Evolutionary conservation across 2,329 filamentous ascomycete genomes (phyloP).

Genomic region (Ambrosiella cleistominuta): DNA sequence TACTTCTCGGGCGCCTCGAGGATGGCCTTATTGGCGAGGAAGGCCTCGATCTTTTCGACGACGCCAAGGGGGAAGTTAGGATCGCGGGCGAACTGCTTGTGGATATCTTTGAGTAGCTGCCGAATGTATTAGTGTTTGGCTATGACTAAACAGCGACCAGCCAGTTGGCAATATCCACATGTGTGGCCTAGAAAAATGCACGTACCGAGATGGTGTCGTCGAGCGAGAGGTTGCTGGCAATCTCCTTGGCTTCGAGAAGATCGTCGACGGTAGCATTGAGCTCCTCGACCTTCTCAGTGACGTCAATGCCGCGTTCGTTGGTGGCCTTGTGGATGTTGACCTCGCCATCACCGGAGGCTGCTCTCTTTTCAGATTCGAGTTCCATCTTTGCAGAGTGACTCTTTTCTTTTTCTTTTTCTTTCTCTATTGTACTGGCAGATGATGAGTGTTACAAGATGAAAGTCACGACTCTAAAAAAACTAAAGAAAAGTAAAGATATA

Average conservation of each 20-base stretch:
- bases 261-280: constrained; percentile 26
- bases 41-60: constrained; percentile 22
- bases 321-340: not conserved
- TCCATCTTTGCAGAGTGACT: not conserved
- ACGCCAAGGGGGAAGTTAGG: constrained; percentile 23
- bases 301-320: not conserved
- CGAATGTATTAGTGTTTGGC: not conserved
- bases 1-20: constrained; percentile 25
- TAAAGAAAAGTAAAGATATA: not conserved
- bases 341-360: not conserved
- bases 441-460: no score
- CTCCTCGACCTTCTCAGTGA: constrained; percentile 2
- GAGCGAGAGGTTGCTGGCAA: constrained; percentile 21
- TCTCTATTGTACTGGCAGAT: not conserved
- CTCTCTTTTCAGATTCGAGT: not conserved
- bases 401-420: not conserved
- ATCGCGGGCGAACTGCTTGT: constrained; percentile 21
- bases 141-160: not conserved
- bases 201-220: constrained; percentile 20
- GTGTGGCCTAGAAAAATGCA: not conserved
- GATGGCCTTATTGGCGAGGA: constrained; percentile 18
- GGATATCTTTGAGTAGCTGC: constrained; percentile 21
- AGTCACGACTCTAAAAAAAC: not conserved
- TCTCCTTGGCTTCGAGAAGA: constrained; percentile 26
- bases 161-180: not conserved